Conservation (phyloP, 192 early-diverging fungal genomes). For the Lobosporangium transversale region DNA sequence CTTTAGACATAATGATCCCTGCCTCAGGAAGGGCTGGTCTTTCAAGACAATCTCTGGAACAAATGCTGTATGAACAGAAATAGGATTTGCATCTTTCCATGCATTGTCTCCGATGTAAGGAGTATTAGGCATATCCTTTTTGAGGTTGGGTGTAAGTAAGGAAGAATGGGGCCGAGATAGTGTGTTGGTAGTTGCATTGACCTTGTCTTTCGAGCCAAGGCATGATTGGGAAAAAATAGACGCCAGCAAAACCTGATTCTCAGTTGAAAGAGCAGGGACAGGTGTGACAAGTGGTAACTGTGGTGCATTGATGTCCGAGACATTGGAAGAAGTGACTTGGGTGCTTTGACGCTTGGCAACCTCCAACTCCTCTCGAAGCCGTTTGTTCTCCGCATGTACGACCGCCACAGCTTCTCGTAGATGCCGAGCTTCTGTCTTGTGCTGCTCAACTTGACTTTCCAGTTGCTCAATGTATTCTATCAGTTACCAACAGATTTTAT, state of each 20-base stretch:
- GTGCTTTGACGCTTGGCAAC: constrained; percentile 16
- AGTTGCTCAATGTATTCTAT: constrained; percentile 40
- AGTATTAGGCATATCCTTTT: constrained; percentile 45
- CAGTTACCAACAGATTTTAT: background rate
- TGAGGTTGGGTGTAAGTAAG: constrained; percentile 18
- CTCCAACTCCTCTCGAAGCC: constrained; percentile 39
- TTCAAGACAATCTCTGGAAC: constrained; percentile 28
- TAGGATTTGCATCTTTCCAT: constrained; percentile 35
- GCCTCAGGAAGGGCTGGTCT: constrained; percentile 21
- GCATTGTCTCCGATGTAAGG: constrained; percentile 12
- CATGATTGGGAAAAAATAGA: constrained; percentile 22
- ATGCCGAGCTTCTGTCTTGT: constrained; percentile 42
- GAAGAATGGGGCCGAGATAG: constrained; percentile 25
- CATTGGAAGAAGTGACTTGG: constrained; percentile 11
- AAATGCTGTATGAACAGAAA: constrained; percentile 23
- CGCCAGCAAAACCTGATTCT: constrained; percentile 14
- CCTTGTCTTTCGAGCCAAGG: constrained; percentile 22
- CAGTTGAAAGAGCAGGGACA: constrained; percentile 11
- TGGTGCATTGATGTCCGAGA: background rate
- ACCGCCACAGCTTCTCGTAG: constrained; percentile 35
- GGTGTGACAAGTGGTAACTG: constrained; percentile 1
- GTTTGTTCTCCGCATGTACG: constrained; percentile 39
- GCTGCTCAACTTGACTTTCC: constrained; percentile 45
- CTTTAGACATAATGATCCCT: constrained; percentile 17
- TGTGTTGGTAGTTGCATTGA: constrained; percentile 11